Percentiles rank a stretch among this genome's conserved stretches.
These are phyloP conservation scores for Paraphaeosphaeria sporulosa DNA, from an alignment of 2,329 filamentous ascomycete genomes.

Conservation along the genomic window DNA sequence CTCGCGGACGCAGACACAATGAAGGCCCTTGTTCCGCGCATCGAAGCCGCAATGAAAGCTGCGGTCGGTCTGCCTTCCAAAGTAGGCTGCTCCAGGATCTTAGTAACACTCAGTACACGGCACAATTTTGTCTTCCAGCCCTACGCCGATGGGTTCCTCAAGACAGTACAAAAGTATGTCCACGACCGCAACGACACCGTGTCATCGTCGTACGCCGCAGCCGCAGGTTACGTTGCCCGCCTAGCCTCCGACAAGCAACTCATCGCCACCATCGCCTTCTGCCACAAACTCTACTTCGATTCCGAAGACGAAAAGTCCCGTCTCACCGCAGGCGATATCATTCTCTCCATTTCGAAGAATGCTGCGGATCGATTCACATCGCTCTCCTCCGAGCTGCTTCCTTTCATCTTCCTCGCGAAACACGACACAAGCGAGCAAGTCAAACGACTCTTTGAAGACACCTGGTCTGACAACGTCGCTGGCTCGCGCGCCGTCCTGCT, in stretches of 20 bases:
- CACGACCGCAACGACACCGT: slow-evolving; percentile 95
- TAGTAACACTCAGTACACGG: slow-evolving; percentile 84
- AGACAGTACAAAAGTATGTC: slow-evolving; percentile 79
- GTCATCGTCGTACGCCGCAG: slow-evolving; percentile 84
- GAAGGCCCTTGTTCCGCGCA: slow-evolving; percentile 71
- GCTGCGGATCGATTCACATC: slow-evolving; percentile 87
- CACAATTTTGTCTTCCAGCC: slow-evolving; percentile 78
- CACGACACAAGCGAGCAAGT: slow-evolving; percentile 86
- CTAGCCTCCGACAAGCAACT: slow-evolving; percentile 67
- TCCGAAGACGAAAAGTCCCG: slow-evolving; percentile 80
- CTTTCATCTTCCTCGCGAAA: slow-evolving; percentile 86
- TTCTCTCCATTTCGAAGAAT: slow-evolving; percentile 82
- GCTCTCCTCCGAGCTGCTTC: slow-evolving; percentile 77
- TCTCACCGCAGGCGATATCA: slow-evolving; percentile 80
- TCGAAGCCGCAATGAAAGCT: slow-evolving; percentile 82
- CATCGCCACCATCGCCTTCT: slow-evolving; percentile 61
- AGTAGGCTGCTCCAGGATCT: slow-evolving; percentile 84
- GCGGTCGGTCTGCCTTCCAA: slow-evolving; percentile 93
- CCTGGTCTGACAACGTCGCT: slow-evolving; percentile 91
- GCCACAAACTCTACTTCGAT: slow-evolving; percentile 77
- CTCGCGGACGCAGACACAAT: slow-evolving; percentile 82
- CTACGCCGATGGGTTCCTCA: slow-evolving; percentile 78
- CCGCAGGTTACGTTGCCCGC: slow-evolving; percentile 83
- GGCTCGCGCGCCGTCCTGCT: slow-evolving; percentile 81
- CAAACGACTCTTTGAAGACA: slow-evolving; percentile 78